Base-by-base conservation (phyloP, 805 yeast species). In the Yamadazyma akitaensis region DNA sequence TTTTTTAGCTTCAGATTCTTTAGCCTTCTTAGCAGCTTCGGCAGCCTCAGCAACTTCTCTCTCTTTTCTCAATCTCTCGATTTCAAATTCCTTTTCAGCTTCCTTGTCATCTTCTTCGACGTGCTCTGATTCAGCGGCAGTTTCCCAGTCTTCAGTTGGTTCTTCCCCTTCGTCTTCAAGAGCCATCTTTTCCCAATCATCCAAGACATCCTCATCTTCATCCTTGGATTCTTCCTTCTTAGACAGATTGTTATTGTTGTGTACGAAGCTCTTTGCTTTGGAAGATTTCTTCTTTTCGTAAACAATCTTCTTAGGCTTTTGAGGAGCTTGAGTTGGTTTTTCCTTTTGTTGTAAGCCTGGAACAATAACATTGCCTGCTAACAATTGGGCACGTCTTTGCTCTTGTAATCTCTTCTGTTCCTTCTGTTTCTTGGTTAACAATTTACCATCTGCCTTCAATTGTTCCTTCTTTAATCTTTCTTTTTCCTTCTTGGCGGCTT, bases 401-500 rank as follows among this genome's bases (percentile, higher is more conserved):
- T 92, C 97, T 59, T 84, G 80, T 35, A 83, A 67, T 44, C 83
- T 88, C 72, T 88, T 87, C 64, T 90, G 96, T 67, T 90, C 96
- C 70, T 87, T 89, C 76, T 94, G 99, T 64, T 91, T 92, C 74
- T 88, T 94, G 49, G 97, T 87, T 62, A 94, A 72, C 46, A 84
- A 82, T 64, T 94, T 94, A 61, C 99, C 99, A 70, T 92, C 97
- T 31, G 97, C 94, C 70, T 88, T 88, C 65, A 94, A 81, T 70
- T 88, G 92, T 60, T 94, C 99, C 55, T 80, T 85, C 75, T 86
- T 90, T 49, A 79, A 77, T 69, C 79, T 85, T 60, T 92, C 97
- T 64, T 81, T 87, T 68, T 94, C 99, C 60, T 83, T 88, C 79
- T 87, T 92, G 11, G 74, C 76, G 34, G 71, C 77, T 56, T 68